Evolutionary conservation across 2,329 filamentous ascomycete genomes (phyloP).

Genomic region (Phialemonium atrogriseum): DNA sequence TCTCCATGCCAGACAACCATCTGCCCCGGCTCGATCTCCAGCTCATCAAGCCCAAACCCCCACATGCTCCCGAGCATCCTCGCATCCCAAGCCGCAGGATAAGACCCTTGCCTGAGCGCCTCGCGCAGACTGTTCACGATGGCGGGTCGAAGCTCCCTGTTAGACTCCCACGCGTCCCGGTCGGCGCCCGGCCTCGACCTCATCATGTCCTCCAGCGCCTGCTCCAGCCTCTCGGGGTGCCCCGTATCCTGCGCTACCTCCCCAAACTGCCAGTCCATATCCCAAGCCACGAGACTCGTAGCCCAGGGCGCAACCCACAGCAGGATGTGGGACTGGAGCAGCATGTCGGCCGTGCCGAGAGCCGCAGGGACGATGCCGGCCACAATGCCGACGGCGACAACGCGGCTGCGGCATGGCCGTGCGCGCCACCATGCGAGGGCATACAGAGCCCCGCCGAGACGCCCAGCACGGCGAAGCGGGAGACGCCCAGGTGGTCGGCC

Average conservation of each 20-base stretch:
- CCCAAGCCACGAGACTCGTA: constrained; percentile 2
- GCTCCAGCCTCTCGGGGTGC: constrained; percentile 2
- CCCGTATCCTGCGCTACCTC: constrained; percentile 4
- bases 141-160: constrained; percentile 1
- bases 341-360: constrained; percentile 11
- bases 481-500: constrained; percentile 6
- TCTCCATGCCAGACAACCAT: constrained; percentile 7
- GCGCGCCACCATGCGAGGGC: constrained; percentile 11
- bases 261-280: constrained; percentile 3
- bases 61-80: constrained; percentile 3
- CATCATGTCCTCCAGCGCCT: constrained; percentile 4
- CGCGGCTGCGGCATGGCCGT: too few relatives aligned
- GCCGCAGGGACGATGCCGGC: constrained; percentile 13
- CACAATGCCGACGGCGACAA: constrained; percentile 10
- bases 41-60: constrained; percentile 4
- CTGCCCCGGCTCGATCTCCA: background rate
- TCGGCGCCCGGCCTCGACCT: background rate
- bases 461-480: constrained; percentile 9
- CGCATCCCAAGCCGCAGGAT: constrained; percentile 6
- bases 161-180: constrained; percentile 2
- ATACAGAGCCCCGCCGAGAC: constrained; percentile 14
- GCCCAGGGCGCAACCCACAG: constrained; percentile 3
- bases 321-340: constrained; percentile 3
- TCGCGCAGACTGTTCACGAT: constrained; percentile 4
- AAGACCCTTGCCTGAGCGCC: constrained; percentile 4